These are phyloP conservation scores for Cupressus sempervirens DNA, from an alignment of 75 land plant species.

Conservation along the genomic window DNA sequence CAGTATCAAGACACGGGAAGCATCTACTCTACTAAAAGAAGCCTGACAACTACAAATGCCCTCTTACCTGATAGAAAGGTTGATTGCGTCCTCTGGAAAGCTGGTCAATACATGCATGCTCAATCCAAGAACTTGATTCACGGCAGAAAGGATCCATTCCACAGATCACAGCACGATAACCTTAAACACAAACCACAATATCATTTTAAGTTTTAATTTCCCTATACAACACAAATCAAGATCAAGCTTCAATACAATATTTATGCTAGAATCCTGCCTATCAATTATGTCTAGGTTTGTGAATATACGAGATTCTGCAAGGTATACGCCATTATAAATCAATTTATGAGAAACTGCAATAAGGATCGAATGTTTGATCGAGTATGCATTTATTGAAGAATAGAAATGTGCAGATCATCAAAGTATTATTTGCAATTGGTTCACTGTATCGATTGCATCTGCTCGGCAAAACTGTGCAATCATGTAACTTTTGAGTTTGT, in stretches of 20 bases:
- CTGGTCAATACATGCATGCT: constrained; percentile 62
- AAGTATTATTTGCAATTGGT: not conserved
- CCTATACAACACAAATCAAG: not conserved
- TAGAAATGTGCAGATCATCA: not conserved
- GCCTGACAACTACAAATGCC: not conserved
- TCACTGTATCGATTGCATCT: not conserved
- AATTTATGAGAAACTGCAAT: not conserved
- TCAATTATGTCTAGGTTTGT: not conserved
- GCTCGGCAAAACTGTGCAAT: not conserved
- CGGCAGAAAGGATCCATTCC: constrained; percentile 98
- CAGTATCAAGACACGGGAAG: not conserved
- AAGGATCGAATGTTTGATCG: not conserved
- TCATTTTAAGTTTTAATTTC: not conserved
- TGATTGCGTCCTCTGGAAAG: constrained; percentile 70
- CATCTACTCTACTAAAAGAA: not conserved
- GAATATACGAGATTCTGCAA: not conserved
- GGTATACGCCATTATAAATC: not conserved
- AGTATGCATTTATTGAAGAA: not conserved
- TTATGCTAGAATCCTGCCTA: not conserved
- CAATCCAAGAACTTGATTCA: constrained; percentile 80
- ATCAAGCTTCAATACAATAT: not conserved
- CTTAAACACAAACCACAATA: constrained; percentile 26
- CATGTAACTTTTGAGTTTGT: not conserved
- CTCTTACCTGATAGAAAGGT: constrained; percentile 92
- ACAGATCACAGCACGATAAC: constrained; percentile 86